Conservation (phyloP, 768 basidiomycete species). For the Leccinum olivaceopallidum region DNA sequence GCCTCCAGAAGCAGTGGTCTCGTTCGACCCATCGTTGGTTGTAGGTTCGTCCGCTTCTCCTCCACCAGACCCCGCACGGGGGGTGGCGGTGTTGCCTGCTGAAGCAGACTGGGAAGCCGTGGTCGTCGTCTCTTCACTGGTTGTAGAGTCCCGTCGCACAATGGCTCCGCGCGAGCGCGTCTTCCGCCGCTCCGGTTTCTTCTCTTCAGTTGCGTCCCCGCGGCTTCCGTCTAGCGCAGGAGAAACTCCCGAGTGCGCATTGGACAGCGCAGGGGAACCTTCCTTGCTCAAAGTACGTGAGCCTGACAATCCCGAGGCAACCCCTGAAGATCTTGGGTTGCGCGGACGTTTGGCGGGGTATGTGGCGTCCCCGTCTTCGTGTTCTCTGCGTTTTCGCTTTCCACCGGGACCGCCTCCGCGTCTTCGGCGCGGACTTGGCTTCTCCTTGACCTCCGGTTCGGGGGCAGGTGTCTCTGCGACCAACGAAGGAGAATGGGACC, state of each 20-base stretch:
- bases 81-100: slow-evolving; percentile 16
- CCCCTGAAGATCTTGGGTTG: slow-evolving; percentile 43
- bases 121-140: slow-evolving; percentile 47
- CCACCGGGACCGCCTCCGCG: slow-evolving; percentile 40
- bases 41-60: slow-evolving; percentile 20
- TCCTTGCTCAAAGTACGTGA: slow-evolving; percentile 34
- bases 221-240: slow-evolving; percentile 19
- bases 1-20: not conserved
- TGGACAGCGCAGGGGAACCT: slow-evolving; percentile 41
- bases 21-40: slow-evolving; percentile 8
- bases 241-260: slow-evolving; percentile 27
- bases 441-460: slow-evolving; percentile 40
- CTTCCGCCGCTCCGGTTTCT: slow-evolving; percentile 43
- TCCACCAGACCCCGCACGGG: slow-evolving; percentile 15
- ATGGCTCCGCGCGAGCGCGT: slow-evolving; percentile 44
- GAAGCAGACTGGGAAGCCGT: slow-evolving; percentile 37
- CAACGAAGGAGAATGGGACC: slow-evolving; percentile 10
- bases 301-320: slow-evolving; percentile 15
- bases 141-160: slow-evolving; percentile 50
- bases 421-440: slow-evolving; percentile 53
- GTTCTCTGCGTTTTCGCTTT: slow-evolving; percentile 58
- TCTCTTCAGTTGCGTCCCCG: slow-evolving; percentile 19
- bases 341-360: slow-evolving; percentile 72
- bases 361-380: slow-evolving; percentile 62
- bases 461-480: slow-evolving; percentile 5